Conservation (phyloP, 768 basidiomycete species). For the Lactarius trivialis region DNA sequence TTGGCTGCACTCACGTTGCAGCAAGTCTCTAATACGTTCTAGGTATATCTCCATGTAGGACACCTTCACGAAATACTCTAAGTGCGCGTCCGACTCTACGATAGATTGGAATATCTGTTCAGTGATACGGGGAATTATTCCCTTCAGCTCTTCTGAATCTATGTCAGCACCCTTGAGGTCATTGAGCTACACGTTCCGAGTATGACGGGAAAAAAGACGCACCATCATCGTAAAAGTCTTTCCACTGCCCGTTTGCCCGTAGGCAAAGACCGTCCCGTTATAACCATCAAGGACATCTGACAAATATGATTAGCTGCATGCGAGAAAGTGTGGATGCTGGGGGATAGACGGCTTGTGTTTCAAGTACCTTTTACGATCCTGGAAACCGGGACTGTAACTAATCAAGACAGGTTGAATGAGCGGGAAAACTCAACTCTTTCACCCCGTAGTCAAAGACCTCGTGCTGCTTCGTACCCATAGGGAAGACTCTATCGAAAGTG, state of each 20-base stretch:
- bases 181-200: neutral
- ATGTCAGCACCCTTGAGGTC: slow-evolving; percentile 84
- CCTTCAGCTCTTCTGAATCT: slow-evolving; percentile 86
- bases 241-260: slow-evolving; percentile 82
- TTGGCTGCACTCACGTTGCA: slow-evolving; percentile 73
- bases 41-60: slow-evolving; percentile 99
- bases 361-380: slow-evolving; percentile 88
- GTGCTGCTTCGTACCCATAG: slow-evolving; percentile 81
- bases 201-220: slow-evolving; percentile 20
- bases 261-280: slow-evolving; percentile 92
- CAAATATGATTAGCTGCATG: neutral
- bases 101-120: slow-evolving; percentile 99
- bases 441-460: slow-evolving; percentile 99
- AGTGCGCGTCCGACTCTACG: slow-evolving; percentile 86
- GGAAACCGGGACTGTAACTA: slow-evolving; percentile 15
- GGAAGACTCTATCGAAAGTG: slow-evolving; percentile 95
- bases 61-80: slow-evolving; percentile 98
- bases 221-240: slow-evolving; percentile 99
- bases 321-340: neutral
- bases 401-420: neutral
- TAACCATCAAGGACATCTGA: slow-evolving; percentile 97
- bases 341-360: neutral
- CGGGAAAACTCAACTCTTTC: slow-evolving; percentile 70
- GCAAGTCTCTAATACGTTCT: slow-evolving; percentile 89
- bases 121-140: slow-evolving; percentile 96